Evolutionary conservation across 306 rosid genomes (phyloP).

Genomic region (Vigna angularis): DNA sequence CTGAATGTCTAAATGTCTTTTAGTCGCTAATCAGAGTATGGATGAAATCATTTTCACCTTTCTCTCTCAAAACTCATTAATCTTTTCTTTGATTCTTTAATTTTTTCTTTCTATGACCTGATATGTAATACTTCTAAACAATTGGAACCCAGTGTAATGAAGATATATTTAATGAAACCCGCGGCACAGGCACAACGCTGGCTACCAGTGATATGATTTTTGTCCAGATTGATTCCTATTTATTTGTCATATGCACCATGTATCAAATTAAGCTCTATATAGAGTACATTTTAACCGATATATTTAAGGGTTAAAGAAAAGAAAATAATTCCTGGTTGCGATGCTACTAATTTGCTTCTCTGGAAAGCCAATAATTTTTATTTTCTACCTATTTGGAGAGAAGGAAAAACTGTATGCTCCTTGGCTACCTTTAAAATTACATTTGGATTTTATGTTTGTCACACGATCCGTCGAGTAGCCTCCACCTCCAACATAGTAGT

Average conservation of each 20-base stretch:
- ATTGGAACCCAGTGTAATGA: not conserved
- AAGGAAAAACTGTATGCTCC: not conserved
- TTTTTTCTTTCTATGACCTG: not conserved
- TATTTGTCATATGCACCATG: slow-evolving; percentile 6
- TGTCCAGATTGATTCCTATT: not conserved
- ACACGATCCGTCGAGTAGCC: not conserved
- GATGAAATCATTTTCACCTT: not conserved
- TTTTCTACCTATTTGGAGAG: not conserved
- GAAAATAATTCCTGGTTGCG: not conserved
- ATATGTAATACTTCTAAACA: not conserved
- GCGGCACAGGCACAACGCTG: not conserved
- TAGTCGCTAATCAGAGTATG: not conserved
- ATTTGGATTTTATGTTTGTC: slow-evolving; percentile 7
- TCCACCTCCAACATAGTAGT: not conserved
- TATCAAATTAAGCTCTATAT: not conserved
- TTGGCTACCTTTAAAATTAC: slow-evolving; percentile 10
- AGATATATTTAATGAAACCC: slow-evolving; percentile 2
- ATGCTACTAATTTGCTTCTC: slow-evolving; percentile 1
- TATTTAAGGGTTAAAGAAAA: not conserved
- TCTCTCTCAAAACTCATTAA: not conserved
- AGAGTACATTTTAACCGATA: not conserved
- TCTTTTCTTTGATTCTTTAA: not conserved
- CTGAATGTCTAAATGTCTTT: not conserved
- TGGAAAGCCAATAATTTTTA: slow-evolving; percentile 1
- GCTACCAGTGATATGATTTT: not conserved